Conservation (phyloP, 768 basidiomycete genomes). For the Mycena alexandri region DNA sequence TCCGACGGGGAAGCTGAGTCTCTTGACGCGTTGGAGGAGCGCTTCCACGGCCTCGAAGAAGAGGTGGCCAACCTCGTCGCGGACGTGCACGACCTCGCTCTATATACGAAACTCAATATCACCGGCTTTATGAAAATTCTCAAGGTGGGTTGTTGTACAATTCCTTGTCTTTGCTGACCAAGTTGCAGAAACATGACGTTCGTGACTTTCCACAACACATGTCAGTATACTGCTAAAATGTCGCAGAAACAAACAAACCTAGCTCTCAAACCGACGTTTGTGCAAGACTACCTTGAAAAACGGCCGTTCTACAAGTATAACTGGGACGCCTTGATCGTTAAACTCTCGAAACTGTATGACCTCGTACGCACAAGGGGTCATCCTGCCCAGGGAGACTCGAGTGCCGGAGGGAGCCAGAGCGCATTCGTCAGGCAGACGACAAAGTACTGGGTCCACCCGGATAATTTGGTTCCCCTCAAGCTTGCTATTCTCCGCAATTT, state of each 20-base stretch:
- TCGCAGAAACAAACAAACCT: constrained; percentile 92
- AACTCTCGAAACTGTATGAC: constrained; percentile 94
- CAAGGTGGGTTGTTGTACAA: constrained; percentile 68
- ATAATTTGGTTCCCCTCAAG: constrained; percentile 95
- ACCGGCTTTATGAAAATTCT: constrained; percentile 99
- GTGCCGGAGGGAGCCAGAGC: constrained; percentile 94
- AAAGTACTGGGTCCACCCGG: constrained; percentile 99
- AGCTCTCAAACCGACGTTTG: constrained; percentile 87
- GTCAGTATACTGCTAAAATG: constrained; percentile 3
- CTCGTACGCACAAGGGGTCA: constrained; percentile 96
- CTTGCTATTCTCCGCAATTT: constrained; percentile 92
- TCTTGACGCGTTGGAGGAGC: constrained; percentile 83
- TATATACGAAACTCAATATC: constrained; percentile 96
- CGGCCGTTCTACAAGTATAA: constrained; percentile 98
- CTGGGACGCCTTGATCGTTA: constrained; percentile 96
- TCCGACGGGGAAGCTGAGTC: constrained; percentile 66
- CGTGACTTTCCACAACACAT: constrained; percentile 35
- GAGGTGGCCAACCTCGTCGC: constrained; percentile 96
- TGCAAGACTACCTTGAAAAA: constrained; percentile 92
- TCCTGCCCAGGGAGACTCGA: constrained; percentile 92
- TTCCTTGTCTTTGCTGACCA: constrained; percentile 8
- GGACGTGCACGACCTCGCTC: constrained; percentile 89
- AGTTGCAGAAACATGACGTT: constrained; percentile 90
- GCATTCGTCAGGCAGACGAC: constrained; percentile 99
- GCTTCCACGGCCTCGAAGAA: constrained; percentile 90